Evolutionary conservation across 2,329 filamentous ascomycete species (phyloP).

Genomic region (Purpureocillium lavendulum): DNA sequence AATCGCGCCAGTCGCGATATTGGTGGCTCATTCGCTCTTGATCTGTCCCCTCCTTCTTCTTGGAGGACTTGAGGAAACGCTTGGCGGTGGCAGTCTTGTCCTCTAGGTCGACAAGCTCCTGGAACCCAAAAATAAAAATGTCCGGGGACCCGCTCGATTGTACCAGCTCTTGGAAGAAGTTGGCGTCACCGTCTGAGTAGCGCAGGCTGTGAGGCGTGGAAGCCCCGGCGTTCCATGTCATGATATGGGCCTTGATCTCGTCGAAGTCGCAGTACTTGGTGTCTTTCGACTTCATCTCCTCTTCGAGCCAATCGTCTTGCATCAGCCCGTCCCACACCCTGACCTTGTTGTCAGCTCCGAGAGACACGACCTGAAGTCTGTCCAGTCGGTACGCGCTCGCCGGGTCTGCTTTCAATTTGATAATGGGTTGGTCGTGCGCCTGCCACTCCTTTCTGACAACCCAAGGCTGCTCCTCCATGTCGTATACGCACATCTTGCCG

Average conservation of each 20-base stretch:
- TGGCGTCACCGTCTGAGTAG: constrained; percentile 58
- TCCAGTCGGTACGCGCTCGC: constrained; percentile 82
- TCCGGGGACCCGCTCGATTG: constrained; percentile 73
- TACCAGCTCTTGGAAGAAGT: constrained; percentile 75
- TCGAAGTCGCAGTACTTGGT: constrained; percentile 78
- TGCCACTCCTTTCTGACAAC: constrained; percentile 89
- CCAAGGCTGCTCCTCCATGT: constrained; percentile 78
- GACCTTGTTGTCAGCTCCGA: constrained; percentile 80
- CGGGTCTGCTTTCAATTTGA: constrained; percentile 67
- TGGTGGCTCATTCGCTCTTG: constrained; percentile 94
- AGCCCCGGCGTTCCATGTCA: constrained; percentile 98
- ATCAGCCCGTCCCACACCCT: constrained; percentile 88
- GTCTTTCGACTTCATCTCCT: constrained; percentile 77
- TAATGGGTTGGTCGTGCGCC: constrained; percentile 76
- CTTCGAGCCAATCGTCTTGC: constrained; percentile 90
- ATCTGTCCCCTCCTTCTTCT: constrained; percentile 73
- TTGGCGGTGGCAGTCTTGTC: constrained; percentile 98
- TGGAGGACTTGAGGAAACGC: constrained; percentile 74
- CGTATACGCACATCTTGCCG: constrained; percentile 88
- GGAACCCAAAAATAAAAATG: constrained; percentile 91
- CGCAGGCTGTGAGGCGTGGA: constrained; percentile 78
- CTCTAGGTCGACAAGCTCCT: constrained; percentile 95
- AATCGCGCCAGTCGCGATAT: constrained; percentile 93
- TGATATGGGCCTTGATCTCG: constrained; percentile 67
- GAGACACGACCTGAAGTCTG: constrained; percentile 72